phyloP scores from a whole-genome alignment of 345 rosid genomes.

The Bruguiera parviflora region DNA sequence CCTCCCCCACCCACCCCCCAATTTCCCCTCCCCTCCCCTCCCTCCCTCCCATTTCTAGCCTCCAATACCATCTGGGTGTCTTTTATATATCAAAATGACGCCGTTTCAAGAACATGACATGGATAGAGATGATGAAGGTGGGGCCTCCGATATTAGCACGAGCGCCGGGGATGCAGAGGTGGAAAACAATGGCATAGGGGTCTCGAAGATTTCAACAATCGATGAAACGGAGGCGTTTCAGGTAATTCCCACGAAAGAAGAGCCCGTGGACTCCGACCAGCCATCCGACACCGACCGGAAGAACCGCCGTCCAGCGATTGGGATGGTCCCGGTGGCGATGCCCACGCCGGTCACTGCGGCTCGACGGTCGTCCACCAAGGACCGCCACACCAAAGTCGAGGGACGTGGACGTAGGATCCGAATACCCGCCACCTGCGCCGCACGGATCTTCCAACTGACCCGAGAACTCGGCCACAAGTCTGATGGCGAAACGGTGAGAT shows the following conservation, averaged over 20 bases:
- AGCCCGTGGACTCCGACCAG: conserved; percentile 33
- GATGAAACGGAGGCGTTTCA: conserved; percentile 24
- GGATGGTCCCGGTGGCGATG: conserved; percentile 23
- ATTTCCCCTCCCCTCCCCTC: too few species aligned
- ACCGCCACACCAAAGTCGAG: conserved; percentile 57
- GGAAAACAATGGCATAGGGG: background rate
- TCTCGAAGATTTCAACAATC: conserved; percentile 13
- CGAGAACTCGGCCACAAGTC: conserved; percentile 48
- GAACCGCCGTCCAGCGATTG: conserved; percentile 12
- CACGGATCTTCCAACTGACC: conserved; percentile 46
- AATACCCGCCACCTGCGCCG: conserved; percentile 56
- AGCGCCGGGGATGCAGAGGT: conserved; percentile 27
- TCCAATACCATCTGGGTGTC: background rate
- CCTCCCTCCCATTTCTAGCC: too few species aligned
- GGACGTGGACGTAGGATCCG: conserved; percentile 60
- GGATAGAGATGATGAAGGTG: conserved; percentile 32
- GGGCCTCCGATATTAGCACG: conserved; percentile 42
- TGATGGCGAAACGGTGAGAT: conserved; percentile 50
- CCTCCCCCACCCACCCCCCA: background rate
- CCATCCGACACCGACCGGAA: conserved; percentile 21
- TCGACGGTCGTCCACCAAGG: conserved; percentile 46
- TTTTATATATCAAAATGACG: background rate
- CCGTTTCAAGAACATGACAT: conserved; percentile 10
- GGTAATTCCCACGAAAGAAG: conserved; percentile 36
- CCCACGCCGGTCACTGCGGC: conserved; percentile 11